Evolutionary conservation across 2,329 filamentous ascomycete genomes (phyloP), one percentile per base, ranked within the genome.

Genomic region (Pseudocercospora pini-densiflorae): DNA sequence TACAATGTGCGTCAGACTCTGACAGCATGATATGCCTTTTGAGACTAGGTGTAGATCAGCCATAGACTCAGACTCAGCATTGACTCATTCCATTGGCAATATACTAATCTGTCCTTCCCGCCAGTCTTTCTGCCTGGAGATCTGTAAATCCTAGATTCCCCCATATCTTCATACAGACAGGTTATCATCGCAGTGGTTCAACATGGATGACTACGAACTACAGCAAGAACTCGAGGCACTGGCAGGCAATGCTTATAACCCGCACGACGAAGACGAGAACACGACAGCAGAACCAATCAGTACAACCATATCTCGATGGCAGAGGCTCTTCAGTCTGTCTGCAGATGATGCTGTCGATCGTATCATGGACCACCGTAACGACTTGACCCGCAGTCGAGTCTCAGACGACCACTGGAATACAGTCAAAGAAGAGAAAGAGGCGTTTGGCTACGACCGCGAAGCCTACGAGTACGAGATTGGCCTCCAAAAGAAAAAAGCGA

Each of bases 401-500:
- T 75, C 77, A 0, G 74, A 79, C 60, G 74, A 76, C 5, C 78
- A 79, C 33, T 81, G 79, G 78, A 67, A 72, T 0, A 64, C 77
- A 0, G 65, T 81, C 60, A 66, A 65, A 19, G 43, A 63, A 0
- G 73, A 75, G 10, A 77, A 76, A 61, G 77, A 79, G 68, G 68
- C 70, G 0, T 59, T 73, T 24, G 79, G 79, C 14, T 79, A 78
- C 64, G 78, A 80, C 55, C 77, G 76, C 12, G 79, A 81, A 64
- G 75, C 77, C 1, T 82, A 81, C 65, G 79, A 82, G 69, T 77
- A 80, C 51, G 75, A 74, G 27, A 68, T 79, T 2, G 70, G 72
- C 12, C 61, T 79, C 9, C 71, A 73, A 33, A 70, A 74, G 55
- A 69, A 75, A 70, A 66, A 65, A 65, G 55, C 76, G 64, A 60